Evolutionary conservation across 2,329 filamentous ascomycete species (phyloP).

Genomic region (Colletotrichum eremochloae): DNA sequence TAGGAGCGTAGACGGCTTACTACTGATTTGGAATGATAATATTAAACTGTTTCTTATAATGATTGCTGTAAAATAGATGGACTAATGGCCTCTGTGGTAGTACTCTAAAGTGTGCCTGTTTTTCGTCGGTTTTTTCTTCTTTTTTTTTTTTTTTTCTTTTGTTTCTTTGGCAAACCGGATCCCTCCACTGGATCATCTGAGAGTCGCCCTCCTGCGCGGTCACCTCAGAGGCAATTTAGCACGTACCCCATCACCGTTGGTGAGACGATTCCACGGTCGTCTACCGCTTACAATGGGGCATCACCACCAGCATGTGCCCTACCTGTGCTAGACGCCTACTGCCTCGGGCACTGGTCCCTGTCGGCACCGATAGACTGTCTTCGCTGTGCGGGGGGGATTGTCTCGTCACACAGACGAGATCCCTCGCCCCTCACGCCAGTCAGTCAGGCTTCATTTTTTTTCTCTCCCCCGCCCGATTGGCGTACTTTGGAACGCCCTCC

Average conservation of each 20-base stretch:
- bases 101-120: too few relatives aligned
- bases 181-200: too few relatives aligned
- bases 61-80: too few relatives aligned
- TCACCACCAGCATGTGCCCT: neutral
- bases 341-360: neutral
- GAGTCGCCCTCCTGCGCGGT: neutral
- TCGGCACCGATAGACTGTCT: neutral
- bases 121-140: too few relatives aligned
- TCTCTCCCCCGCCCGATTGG: neutral
- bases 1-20: too few relatives aligned
- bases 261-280: neutral
- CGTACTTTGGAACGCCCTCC: slow-evolving; percentile 26
- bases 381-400: neutral
- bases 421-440: neutral
- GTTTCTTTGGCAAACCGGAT: too few relatives aligned
- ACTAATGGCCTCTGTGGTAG: too few relatives aligned
- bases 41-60: too few relatives aligned
- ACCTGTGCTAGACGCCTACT: neutral
- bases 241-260: neutral
- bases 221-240: neutral
- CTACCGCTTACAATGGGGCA: neutral
- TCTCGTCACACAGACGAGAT: neutral
- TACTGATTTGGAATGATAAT: too few relatives aligned
- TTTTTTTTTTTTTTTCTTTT: too few relatives aligned
- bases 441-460: neutral